These are phyloP conservation scores for Trichoderma arundinaceum DNA, from an alignment of 2,329 filamentous ascomycete species.

Conservation along the genomic window DNA sequence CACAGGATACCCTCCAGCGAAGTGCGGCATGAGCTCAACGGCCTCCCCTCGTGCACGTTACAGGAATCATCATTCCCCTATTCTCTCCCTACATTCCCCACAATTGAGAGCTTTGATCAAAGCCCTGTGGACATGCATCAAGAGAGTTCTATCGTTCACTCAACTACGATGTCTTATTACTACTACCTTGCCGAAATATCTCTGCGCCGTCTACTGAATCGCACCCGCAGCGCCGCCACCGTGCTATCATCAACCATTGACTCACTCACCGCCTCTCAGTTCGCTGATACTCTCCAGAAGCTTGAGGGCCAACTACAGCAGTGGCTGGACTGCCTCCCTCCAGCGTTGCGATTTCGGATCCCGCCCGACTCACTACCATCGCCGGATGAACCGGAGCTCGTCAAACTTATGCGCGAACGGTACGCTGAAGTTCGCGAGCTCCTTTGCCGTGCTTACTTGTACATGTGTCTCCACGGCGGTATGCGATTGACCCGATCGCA, in stretches of 20 bases:
- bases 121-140: not conserved
- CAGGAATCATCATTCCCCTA: constrained; percentile 23
- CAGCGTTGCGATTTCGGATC: not conserved
- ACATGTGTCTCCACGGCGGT: constrained; percentile 21
- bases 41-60: constrained; percentile 10
- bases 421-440: constrained; percentile 18
- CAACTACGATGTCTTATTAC: constrained; percentile 6
- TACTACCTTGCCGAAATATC: constrained; percentile 22
- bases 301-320: constrained; percentile 15
- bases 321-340: constrained; percentile 10
- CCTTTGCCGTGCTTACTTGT: constrained; percentile 14
- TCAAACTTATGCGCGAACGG: constrained; percentile 12
- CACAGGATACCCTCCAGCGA: not conserved
- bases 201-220: constrained; percentile 16
- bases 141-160: not conserved
- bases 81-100: not conserved
- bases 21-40: constrained; percentile 17
- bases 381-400: constrained; percentile 8
- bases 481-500: constrained; percentile 11
- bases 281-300: constrained; percentile 9
- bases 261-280: constrained; percentile 9
- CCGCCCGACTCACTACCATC: not conserved
- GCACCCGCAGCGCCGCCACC: constrained; percentile 11
- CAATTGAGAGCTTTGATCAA: constrained; percentile 13
- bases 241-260: constrained; percentile 2